Base-by-base conservation (phyloP, 139 green algal genomes). In the Chlamydomonas sp. region DNA sequence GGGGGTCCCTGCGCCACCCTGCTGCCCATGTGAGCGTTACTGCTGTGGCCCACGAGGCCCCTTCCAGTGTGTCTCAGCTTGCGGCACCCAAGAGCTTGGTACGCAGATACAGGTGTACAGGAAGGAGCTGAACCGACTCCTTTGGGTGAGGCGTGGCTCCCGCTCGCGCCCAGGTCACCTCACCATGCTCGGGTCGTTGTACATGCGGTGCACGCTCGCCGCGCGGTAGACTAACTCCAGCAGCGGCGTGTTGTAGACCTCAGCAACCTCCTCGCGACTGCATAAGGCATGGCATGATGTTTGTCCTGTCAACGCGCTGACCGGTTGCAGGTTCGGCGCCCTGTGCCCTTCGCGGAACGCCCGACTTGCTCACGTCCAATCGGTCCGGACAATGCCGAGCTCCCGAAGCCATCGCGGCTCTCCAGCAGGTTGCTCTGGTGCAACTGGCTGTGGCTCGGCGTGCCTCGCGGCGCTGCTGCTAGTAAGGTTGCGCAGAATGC, bases 191-290 rank as follows among this genome's bases (percentile, higher is more conserved):
- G 97, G 96, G 90, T 99, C 94, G 84, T 99, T 96, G 88, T 98
- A 95, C 93, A 96, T 95, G 75, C 97, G 94, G 88, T 99, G 97
- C 57, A 99, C 96, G 0, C 73, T 90, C 18, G 96, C 96, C 14
- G 97, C 98, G 0, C 94, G 88, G 91, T 94, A 97, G 0, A 99
- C 92, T 1, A 99, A 93, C 77, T 99, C 98, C 84, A 99, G 87
- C 14, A 99, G 90, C 0, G 98, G 96, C 3, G 94, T 96, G 74
- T 96, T 89, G 90, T 97, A 99, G 5, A 99, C 95, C 49, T 96
- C 94, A 20, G 90, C 60, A 0, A 99, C 93, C 89, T 99, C 97
- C 67, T 98, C 95, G 6, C 96, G 93, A 14, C 96, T 98, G 94
- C 77, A 83, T 8, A 7, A 49, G 57, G 5, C 3, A 74, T 18